A percentile compares a stretch with the other conserved stretches of the same genome.
Evolutionary conservation across 2,329 filamentous ascomycete species (phyloP).

Genomic region (Zymoseptoria crescenta): DNA sequence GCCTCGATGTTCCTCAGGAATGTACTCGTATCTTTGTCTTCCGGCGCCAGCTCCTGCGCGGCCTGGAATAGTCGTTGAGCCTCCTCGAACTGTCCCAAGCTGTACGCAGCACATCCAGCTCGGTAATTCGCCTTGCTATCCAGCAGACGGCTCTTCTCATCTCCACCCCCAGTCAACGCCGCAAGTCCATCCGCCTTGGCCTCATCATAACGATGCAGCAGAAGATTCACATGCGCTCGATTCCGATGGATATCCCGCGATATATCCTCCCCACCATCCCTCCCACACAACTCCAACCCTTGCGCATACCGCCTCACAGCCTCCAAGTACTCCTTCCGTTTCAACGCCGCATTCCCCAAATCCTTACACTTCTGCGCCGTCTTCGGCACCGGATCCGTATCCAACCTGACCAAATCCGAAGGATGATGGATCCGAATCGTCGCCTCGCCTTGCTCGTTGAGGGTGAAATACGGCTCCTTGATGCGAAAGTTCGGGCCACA

Average conservation of each 20-base stretch:
- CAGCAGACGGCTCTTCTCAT: slow-evolving; percentile 3
- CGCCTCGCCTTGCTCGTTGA: slow-evolving; percentile 22
- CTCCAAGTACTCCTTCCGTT: slow-evolving; percentile 14
- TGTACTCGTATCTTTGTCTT: slow-evolving; percentile 7
- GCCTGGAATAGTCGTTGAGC: slow-evolving; percentile 6
- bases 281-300: slow-evolving; percentile 10
- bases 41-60: slow-evolving; percentile 8
- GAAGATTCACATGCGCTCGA: slow-evolving; percentile 9
- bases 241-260: slow-evolving; percentile 9
- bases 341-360: slow-evolving; percentile 24
- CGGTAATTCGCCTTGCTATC: slow-evolving; percentile 21
- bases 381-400: neutral
- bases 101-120: slow-evolving; percentile 21
- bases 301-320: slow-evolving; percentile 16
- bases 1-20: slow-evolving; percentile 7
- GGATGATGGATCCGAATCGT: slow-evolving; percentile 25
- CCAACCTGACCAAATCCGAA: slow-evolving; percentile 17
- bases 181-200: slow-evolving; percentile 8
- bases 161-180: slow-evolving; percentile 3
- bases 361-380: slow-evolving; percentile 21
- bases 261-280: neutral
- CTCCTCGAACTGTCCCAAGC: slow-evolving; percentile 12
- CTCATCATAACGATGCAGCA: slow-evolving; percentile 8
- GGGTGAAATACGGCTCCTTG: slow-evolving; percentile 27
- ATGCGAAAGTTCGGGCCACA: slow-evolving; percentile 16